These are phyloP conservation scores for Macroventuria anomochaeta DNA, from an alignment of 2,329 filamentous ascomycete genomes.

Conservation along the genomic window DNA sequence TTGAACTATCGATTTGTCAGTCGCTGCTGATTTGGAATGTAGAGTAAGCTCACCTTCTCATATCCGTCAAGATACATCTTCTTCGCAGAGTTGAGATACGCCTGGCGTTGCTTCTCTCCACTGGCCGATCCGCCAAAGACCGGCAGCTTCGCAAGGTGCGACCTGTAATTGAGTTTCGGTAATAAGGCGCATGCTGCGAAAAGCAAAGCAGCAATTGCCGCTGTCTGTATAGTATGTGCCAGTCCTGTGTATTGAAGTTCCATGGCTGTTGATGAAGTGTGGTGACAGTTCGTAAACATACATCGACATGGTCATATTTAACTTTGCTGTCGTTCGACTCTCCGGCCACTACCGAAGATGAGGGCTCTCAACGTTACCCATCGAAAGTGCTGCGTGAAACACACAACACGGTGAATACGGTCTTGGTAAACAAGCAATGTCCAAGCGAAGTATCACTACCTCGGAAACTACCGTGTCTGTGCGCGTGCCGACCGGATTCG, in stretches of 20 bases:
- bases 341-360: background rate
- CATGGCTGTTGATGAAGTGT: conserved; percentile 18
- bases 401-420: conserved; percentile 16
- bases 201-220: conserved; percentile 31
- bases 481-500: too few species aligned
- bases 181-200: conserved; percentile 30
- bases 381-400: conserved; percentile 7
- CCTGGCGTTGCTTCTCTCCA: conserved; percentile 31
- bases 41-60: conserved; percentile 25
- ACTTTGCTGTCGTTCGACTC: background rate
- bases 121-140: conserved; percentile 13
- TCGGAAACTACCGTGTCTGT: background rate
- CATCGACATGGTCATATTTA: conserved; percentile 3
- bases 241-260: conserved; percentile 27
- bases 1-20: conserved; percentile 37
- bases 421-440: conserved; percentile 15
- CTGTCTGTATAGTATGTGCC: conserved; percentile 33
- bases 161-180: conserved; percentile 29
- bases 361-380: background rate
- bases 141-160: conserved; percentile 38
- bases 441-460: conserved; percentile 8
- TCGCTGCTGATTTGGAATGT: too few species aligned
- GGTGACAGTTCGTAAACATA: background rate
- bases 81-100: conserved; percentile 31
- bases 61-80: conserved; percentile 40